A percentile compares a stretch with the other conserved stretches of the same genome.
These are phyloP conservation scores for Venturia asperata DNA, from an alignment of 2,329 filamentous ascomycete species.

Conservation along the genomic window DNA sequence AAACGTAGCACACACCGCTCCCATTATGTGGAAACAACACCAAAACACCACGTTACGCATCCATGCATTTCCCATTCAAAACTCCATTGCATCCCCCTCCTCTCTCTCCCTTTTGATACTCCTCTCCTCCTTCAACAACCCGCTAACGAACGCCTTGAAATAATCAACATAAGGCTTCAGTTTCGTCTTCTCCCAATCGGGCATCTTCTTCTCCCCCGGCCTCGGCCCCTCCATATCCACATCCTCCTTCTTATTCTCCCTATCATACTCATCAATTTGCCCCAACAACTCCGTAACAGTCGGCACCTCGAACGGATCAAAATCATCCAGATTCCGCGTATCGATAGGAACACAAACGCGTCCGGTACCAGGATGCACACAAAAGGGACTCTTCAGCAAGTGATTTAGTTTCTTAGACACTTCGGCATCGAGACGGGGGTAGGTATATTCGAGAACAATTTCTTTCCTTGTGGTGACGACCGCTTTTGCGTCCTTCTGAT, in stretches of 20 bases:
- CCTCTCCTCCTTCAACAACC: constrained; percentile 67
- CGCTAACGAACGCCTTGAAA: constrained; percentile 74
- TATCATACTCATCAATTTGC: constrained; percentile 79
- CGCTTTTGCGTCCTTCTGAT: constrained; percentile 62
- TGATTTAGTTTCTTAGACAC: constrained; percentile 98
- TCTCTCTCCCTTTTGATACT: constrained; percentile 49
- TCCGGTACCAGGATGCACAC: constrained; percentile 90
- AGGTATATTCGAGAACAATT: constrained; percentile 94
- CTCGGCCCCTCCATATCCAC: constrained; percentile 29
- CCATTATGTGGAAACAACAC: not conserved
- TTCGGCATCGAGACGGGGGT: constrained; percentile 91
- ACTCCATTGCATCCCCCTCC: constrained; percentile 49
- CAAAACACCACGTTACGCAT: not conserved
- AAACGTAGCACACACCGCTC: not conserved
- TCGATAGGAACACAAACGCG: constrained; percentile 95
- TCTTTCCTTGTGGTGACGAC: constrained; percentile 90
- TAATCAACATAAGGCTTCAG: constrained; percentile 87
- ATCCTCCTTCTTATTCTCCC: constrained; percentile 39
- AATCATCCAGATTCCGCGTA: constrained; percentile 62
- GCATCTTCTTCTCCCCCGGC: constrained; percentile 41
- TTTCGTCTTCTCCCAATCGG: constrained; percentile 96
- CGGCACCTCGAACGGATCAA: constrained; percentile 82
- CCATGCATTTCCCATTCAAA: constrained; percentile 36
- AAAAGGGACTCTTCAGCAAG: constrained; percentile 93
- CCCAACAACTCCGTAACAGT: constrained; percentile 73